Evolutionary conservation across 208 protist genomes (phyloP), one percentile per base, ranked within the genome.

Genomic region (Angomonas deanei): DNA sequence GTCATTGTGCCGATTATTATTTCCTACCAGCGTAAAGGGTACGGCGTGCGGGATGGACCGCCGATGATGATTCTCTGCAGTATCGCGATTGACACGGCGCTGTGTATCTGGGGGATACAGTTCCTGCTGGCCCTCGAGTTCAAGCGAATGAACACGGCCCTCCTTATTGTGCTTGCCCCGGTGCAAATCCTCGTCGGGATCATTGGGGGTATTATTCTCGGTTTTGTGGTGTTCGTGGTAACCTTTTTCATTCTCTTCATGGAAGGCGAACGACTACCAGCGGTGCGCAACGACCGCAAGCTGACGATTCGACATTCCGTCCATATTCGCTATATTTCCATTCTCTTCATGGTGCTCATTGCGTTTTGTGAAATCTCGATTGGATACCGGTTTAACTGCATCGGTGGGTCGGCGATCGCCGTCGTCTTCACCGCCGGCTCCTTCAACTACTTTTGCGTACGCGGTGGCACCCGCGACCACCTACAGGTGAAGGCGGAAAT

Each of bases 11-110:
- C 76, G 24, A 62, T 70, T 15, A 61, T 87, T 57, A 83, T 87
- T 38, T 54, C 76, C 1, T 67, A 78, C 46, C 81, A 83, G 58
- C 47, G 58, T 13, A 66, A 70, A 36, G 81, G 81, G 38, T 83
- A 81, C 64, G 68, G 70, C 23, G 74, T 72, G 64, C 59, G 62
- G 19, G 74, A 75, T n/a, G 81, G 81, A 23, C 76, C 81, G 23
- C 66, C 70, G 8, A 79, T 78, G 73, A 77, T 87, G 72, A 74
- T 87, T 55, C 76, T 87, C 27, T 72, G 70, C 47, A 76, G 65
- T 63, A 69, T 80, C 48, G 61, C 71, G 2, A 49, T 83, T 23
- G 81, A 87, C 47, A 74, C 75, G 21, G 66, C 71, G 8, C 19
- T 74, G 11, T 78, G 76, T 49, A 64, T 83, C 3, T 83, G 72